Evolutionary conservation across 805 yeast species (phyloP), one percentile per base, ranked within the genome.

Genomic region (Wickerhamomyces ciferrii): DNA sequence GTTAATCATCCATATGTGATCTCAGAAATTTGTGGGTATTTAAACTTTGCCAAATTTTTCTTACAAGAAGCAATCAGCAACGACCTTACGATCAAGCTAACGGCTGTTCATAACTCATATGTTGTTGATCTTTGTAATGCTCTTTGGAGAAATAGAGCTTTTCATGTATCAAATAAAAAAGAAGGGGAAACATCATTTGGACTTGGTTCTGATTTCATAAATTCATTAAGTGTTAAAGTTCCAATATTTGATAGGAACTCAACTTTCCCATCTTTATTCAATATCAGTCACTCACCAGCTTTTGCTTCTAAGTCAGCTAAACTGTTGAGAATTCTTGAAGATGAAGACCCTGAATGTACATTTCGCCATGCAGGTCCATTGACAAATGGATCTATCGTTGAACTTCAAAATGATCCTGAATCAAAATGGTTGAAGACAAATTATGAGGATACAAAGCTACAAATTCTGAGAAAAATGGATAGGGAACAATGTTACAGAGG

Each of bases 111-210:
- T 42, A 79, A 79, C 47, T 62, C 78, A 0, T 76, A 72, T 48
- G 73, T 80, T 10, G 73, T 78, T 71, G 86, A 81, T 53, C 55
- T 74, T 8, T 69, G 82, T 49, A 81, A 81, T 47, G 63, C 74
- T 14, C 42, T 76, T 0, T 81, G 86, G 86, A 61, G 84, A 48
- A 76, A 79, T 50, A 70, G 67, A 53, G 76, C 81, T 1, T 72
- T 79, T 50, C 68, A 68, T 23, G 56, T 57, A n/a, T 48, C 56
- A 2, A 58, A 56, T 61, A 69, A 54, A 11, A 50, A 54, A 2
- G 53, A 50, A 57, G 46, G 58, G 69, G 32, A 68, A 67, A 18
- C 59, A 61, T 1, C 56, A 46, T n/a, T 74, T 58, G 53, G 58
- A 61, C 18, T 57, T 51, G 23, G 67, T 52, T 31, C 51, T 71